These are phyloP conservation scores for Wickerhamomyces ciferrii DNA, from an alignment of 805 yeast species.

Conservation along the genomic window DNA sequence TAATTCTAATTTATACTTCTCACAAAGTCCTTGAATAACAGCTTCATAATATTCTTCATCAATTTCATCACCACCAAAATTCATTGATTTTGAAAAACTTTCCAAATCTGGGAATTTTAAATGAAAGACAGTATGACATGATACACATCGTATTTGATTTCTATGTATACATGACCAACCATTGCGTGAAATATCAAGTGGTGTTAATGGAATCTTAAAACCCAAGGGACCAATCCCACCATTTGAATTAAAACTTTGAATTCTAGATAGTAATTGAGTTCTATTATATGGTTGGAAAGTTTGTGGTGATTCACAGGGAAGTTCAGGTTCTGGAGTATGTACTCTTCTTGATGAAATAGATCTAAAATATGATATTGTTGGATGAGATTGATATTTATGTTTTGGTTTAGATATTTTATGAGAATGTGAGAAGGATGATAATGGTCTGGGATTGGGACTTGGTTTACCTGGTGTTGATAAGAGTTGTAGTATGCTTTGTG, in stretches of 20 bases:
- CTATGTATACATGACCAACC: background rate
- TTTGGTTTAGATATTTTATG: background rate
- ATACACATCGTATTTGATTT: background rate
- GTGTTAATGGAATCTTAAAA: background rate
- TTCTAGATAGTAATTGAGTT: background rate
- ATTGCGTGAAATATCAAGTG: background rate
- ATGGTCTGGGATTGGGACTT: background rate
- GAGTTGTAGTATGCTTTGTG: no score
- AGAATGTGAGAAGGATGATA: no score
- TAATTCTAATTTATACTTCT: slow-evolving; percentile 10
- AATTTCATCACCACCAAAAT: background rate
- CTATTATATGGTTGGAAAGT: background rate
- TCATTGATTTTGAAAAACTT: no score
- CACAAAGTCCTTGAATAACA: background rate
- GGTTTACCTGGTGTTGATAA: no score
- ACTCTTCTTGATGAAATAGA: background rate
- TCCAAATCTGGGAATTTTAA: background rate
- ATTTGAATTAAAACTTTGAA: background rate
- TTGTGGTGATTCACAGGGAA: background rate
- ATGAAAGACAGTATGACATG: background rate
- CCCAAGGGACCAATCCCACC: background rate
- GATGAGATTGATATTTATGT: background rate
- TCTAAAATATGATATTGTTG: background rate
- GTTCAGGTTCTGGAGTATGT: background rate
- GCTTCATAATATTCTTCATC: background rate